Evolutionary conservation across 345 rosid genomes (phyloP).

Genomic region (Hibiscus mutabilis): DNA sequence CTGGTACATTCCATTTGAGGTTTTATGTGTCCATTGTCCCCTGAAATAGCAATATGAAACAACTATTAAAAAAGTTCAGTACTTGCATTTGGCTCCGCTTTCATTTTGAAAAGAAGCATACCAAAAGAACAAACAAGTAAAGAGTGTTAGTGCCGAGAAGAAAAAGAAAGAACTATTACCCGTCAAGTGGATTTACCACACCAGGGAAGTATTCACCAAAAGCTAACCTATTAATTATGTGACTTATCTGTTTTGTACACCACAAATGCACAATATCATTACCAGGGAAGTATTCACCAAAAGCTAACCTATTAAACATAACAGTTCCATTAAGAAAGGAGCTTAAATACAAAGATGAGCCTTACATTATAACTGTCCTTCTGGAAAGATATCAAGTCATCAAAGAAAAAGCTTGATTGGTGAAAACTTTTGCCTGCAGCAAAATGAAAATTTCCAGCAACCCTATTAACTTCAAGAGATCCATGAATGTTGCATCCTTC

Average conservation of each 20-base stretch:
- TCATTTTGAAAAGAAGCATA: neutral
- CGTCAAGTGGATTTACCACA: slow-evolving; percentile 77
- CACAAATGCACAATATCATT: slow-evolving; percentile 1
- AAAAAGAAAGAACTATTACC: slow-evolving; percentile 3
- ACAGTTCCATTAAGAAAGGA: neutral
- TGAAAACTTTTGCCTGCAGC: slow-evolving; percentile 79
- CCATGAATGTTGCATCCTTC: slow-evolving; percentile 87
- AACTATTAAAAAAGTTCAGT: neutral
- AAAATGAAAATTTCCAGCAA: slow-evolving; percentile 88
- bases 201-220: slow-evolving; percentile 88
- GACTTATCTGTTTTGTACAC: slow-evolving; percentile 53
- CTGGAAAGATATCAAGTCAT: slow-evolving; percentile 60
- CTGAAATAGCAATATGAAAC: neutral
- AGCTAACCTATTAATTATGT: slow-evolving; percentile 60
- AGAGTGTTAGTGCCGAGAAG: neutral
- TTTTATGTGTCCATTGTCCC: slow-evolving; percentile 4
- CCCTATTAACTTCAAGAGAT: slow-evolving; percentile 80
- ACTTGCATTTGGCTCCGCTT: neutral
- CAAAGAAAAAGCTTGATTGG: slow-evolving; percentile 57
- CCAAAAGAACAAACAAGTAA: neutral
- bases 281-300: neutral
- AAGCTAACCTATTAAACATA: neutral
- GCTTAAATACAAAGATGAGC: slow-evolving; percentile 2
- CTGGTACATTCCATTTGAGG: slow-evolving; percentile 8
- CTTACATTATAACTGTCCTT: slow-evolving; percentile 74